Evolutionary conservation across 1,139 yeast species (phyloP), one percentile per base, ranked within the genome.

Genomic region (Sugiyamaella xylanicola): DNA sequence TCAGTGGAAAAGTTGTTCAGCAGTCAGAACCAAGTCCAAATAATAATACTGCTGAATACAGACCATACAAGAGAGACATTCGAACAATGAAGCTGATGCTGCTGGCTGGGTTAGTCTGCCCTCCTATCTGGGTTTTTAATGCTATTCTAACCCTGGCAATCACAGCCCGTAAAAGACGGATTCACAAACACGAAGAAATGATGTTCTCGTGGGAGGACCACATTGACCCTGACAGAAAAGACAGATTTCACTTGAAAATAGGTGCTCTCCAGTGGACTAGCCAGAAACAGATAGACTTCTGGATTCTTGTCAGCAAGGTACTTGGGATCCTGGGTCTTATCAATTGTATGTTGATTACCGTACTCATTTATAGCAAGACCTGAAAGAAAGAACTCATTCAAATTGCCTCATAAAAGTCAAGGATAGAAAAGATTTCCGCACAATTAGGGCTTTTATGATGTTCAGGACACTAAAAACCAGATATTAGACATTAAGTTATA

Each of bases 41-140:
- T 32, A 32, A 4, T 11, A 11, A 20, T n/a, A 35, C 4, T 11
- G 15, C 22, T 15, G 35, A 7, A 17, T n/a, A 43, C n/a, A 36
- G 27, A 7, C 43, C 50, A 11, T 35, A 53, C 29, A 52, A 27
- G 15, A 19, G 35, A 13, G 47, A 52, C 29, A 25, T 19, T 16
- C 15, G 8, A 3, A 15, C 43, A 7, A 46, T 59, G 16, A 35
- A 47, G 27, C 19, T 42, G 2, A 27, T 47, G n/a, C 39, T 54
- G 8, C 11, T 48, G 4, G 21, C 44, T 9, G 62, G 62, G 20
- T 43, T 57, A 9, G n/a, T 59, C 13, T 36, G 51, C 20, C 61
- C 61, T 19, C 54, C 59, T 2, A 39, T 46, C n/a, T 59, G 62
- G 62, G 51, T 56, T n/a, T 47, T 36, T 21, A 57, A 53, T 2